phyloP scores from a whole-genome alignment of 139 green algal genomes.

The Chlamydomonas incerta region DNA sequence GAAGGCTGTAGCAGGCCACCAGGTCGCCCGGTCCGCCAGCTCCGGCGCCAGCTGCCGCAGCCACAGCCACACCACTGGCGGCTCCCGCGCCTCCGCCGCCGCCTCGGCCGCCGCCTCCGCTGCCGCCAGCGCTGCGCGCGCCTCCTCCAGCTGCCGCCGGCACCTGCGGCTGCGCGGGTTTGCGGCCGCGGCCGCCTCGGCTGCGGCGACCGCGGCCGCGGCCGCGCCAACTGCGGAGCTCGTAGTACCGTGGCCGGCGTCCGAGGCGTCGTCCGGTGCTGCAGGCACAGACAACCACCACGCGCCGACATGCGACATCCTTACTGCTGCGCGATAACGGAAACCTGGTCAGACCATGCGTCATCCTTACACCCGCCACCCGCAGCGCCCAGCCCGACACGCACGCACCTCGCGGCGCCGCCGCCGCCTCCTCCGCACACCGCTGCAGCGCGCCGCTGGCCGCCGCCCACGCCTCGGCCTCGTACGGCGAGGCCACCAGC shows the following conservation, averaged over 20 bases:
- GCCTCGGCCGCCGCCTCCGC: not conserved
- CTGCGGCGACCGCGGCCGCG: too few relatives aligned
- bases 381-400: not conserved
- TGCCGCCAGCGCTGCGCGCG: too few relatives aligned
- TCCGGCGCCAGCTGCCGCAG: not conserved
- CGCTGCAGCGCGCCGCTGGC: not conserved
- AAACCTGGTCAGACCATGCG: not conserved
- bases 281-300: not conserved
- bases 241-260: not conserved
- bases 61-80: not conserved
- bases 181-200: not conserved
- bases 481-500: conserved; percentile 3
- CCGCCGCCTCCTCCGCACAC: not conserved
- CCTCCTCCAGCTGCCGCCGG: not conserved
- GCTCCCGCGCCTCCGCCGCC: not conserved
- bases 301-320: too few relatives aligned
- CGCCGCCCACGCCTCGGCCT: conserved; percentile 22
- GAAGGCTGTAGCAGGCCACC: conserved; percentile 25
- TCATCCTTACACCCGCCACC: not conserved
- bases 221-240: not conserved
- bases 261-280: too few relatives aligned
- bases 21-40: not conserved
- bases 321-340: not conserved
- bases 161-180: too few relatives aligned
- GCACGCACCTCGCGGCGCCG: conserved; percentile 1